Evolutionary conservation across 805 yeast genomes (phyloP), one percentile per base, ranked within the genome.

Genomic region (Ogataea corticis): DNA sequence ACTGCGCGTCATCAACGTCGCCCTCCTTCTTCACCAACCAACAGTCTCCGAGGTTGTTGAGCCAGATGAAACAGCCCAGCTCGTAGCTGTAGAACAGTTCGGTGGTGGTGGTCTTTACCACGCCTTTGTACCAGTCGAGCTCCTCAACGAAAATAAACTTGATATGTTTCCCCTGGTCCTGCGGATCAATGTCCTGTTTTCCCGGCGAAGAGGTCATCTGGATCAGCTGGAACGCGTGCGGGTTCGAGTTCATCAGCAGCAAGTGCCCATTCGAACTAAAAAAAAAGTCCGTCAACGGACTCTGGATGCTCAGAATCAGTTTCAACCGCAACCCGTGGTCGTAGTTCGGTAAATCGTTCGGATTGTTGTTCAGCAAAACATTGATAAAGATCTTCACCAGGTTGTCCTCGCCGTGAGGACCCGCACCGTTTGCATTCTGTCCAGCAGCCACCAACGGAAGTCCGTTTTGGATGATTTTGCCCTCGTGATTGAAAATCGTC

Each of bases 161-260:
- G 33, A 60, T 57, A 38, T 59, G 58, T 38, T 58, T 52, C 11
- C 56, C 57, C 30, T 50, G 51, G 38, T 52, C 58, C 4, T 57
- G 43, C 7, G 52, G 45, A 14, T 56, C 58, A 11, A 54, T 54
- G 15, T 45, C 49, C 13, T 47, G 35, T 28, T 38, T 40, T n/a
- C 43, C 42, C 34, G 36, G 48, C 4, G 49, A 32, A 7, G 49
- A 34, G n/a, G 52, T 49, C 37, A 65, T 48, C 28, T 58, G 56
- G 34, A 68, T 57, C 29, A 62, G 40, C 48, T 67, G 71, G 33
- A 67, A 62, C n/a, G 69, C 67, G 41, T 59, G 62, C 5, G 71
- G 69, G 14, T 59, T 56, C 3, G 57, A 43, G 36, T 62, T 62
- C 14, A 65, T 61, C 28, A 66, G 46, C 32, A 66, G 42, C 15